A percentile compares a stretch with the other conserved stretches of the same genome.
Evolutionary conservation across 331 rosid species (phyloP).

Genomic region (Quercus tomentella): DNA sequence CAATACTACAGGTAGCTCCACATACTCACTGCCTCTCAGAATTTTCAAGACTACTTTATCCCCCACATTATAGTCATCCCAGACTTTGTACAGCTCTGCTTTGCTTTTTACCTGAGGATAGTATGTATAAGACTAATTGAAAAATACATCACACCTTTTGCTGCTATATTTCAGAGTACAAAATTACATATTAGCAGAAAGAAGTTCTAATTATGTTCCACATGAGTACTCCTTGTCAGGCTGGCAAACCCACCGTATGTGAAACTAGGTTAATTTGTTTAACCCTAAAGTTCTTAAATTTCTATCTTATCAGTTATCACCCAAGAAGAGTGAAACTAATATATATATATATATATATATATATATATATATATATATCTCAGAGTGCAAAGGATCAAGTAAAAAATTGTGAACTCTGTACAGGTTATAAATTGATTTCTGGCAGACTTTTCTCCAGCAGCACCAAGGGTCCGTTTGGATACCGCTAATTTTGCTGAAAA

Average conservation of each 20-base stretch:
- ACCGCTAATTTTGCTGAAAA: too few relatives aligned
- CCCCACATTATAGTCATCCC: constrained; percentile 77
- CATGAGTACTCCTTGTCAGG: background rate
- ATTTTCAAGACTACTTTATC: constrained; percentile 58
- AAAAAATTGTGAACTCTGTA: background rate
- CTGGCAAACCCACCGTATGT: background rate
- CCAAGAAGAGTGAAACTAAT: background rate
- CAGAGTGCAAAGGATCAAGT: background rate
- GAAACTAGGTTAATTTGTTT: background rate
- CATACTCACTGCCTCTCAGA: constrained; percentile 60
- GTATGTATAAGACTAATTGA: constrained; percentile 7
- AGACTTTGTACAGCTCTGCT: constrained; percentile 68
- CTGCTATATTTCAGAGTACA: background rate
- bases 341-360: too few relatives aligned
- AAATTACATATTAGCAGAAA: background rate
- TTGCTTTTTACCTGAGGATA: constrained; percentile 68
- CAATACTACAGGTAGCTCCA: constrained; percentile 61
- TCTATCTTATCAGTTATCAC: background rate
- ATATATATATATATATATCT: too few relatives aligned
- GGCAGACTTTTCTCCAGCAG: background rate
- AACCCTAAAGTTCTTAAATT: background rate
- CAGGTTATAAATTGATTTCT: background rate
- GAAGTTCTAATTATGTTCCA: background rate
- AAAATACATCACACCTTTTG: background rate
- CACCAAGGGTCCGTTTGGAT: too few relatives aligned